phyloP scores from a whole-genome alignment of 805 yeast genomes.

The Martiniozyma abietophila region DNA sequence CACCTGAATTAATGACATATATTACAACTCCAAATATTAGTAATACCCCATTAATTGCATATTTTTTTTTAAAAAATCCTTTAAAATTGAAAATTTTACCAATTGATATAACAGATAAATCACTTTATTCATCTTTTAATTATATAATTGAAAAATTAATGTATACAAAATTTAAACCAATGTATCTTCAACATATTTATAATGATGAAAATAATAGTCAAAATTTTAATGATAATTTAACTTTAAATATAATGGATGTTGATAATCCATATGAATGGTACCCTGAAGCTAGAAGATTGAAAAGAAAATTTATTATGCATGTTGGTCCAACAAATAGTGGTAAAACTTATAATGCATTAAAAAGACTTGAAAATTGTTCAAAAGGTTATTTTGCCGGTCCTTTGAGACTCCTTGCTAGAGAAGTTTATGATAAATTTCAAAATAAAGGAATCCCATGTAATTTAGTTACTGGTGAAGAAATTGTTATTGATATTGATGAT shows the following conservation, averaged over 20 bases:
- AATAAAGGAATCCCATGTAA: slow-evolving; percentile 63
- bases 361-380: slow-evolving; percentile 51
- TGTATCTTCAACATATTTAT: slow-evolving; percentile 18
- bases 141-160: slow-evolving; percentile 21
- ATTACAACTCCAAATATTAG: slow-evolving; percentile 12
- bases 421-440: slow-evolving; percentile 76
- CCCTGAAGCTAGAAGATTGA: slow-evolving; percentile 74
- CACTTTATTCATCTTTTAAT: no score
- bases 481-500: slow-evolving; percentile 58
- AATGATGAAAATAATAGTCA: slow-evolving; percentile 24
- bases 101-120: no score
- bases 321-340: slow-evolving; percentile 98
- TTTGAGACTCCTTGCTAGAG: slow-evolving; percentile 79
- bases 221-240: slow-evolving; percentile 27
- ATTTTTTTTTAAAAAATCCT: slow-evolving; percentile 2
- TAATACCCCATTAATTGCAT: slow-evolving; percentile 2
- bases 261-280: slow-evolving; percentile 68
- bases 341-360: slow-evolving; percentile 77
- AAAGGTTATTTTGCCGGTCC: slow-evolving; percentile 95
- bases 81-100: no score
- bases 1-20: slow-evolving; percentile 5
- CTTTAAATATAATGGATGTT: slow-evolving; percentile 33
- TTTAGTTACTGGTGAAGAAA: slow-evolving; percentile 92
- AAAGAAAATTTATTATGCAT: slow-evolving; percentile 78
- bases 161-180: slow-evolving; percentile 25